Evolutionary conservation across 164 flowering plant genomes (phyloP), one percentile per base, ranked within the genome.

Genomic region (Tetracentron sinense): DNA sequence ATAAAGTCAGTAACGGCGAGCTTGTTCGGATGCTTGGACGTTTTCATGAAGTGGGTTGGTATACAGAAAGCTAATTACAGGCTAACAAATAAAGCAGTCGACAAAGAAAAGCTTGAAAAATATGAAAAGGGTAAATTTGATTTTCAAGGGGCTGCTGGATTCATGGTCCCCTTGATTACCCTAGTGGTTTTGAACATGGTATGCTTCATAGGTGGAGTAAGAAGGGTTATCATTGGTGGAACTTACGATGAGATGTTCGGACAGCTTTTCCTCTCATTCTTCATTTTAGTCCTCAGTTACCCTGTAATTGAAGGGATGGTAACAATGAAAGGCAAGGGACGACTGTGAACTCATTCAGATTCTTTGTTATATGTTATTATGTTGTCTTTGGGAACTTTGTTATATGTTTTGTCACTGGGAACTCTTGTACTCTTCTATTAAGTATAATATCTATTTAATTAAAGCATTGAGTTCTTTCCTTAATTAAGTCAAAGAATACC

Each of bases 61-160:
- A 15, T 62, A 7, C 54, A 25, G 49, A 27, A 72, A 31, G 69
- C 75, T 3, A 62, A 60, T 35, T 81, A 78, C 42, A 48, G 33
- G 56, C 65, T 71, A 6, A 81, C 81, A 19, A 72, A 69, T 47
- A 81, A 81, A 62, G 75, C 48, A 7, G 63, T 48, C 0, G 71
- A 74, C 22, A 61, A 74, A 6, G 72, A 68, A 62, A 57, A 65
- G 31, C 15, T 47, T 0, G 66, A 67, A 54, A 57, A 58, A 33
- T 70, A 78, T 54, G 31, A 64, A 19, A 64, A 23, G 70, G 80
- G 69, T 2, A 49, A 44, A 7, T 76, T 64, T 42, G 72, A 78
- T 66, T 81, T 78, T 35, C 71, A 71, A 65, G 73, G 71, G 26
- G 56, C 68, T 55, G 47, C 55, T 5, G 5, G 47, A 27, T 58